Evolutionary conservation across 495 filamentous ascomycete genomes (phyloP).

Genomic region (Aeminium ludgeri): DNA sequence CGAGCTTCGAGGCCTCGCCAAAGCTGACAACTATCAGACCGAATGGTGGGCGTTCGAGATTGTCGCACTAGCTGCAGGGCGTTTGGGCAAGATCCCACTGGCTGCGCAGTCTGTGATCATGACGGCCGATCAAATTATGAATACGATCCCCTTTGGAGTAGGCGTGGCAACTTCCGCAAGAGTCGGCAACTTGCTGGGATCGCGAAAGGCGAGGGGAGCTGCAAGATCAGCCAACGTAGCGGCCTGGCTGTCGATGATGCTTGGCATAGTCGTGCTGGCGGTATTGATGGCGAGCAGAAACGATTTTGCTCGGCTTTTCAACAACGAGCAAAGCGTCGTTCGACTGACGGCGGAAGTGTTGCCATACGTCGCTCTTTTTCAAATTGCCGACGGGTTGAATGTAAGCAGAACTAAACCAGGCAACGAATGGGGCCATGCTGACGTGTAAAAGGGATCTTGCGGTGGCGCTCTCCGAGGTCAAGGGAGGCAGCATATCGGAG

Average conservation of each 20-base stretch:
- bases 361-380: slow-evolving; percentile 83
- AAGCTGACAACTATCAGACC: not conserved
- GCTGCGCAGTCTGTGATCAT: slow-evolving; percentile 87
- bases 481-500: slow-evolving; percentile 79
- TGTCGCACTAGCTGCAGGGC: slow-evolving; percentile 74
- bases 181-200: slow-evolving; percentile 70
- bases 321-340: slow-evolving; percentile 61
- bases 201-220: slow-evolving; percentile 49
- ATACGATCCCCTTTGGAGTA: slow-evolving; percentile 82
- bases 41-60: slow-evolving; percentile 98
- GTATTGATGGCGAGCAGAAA: slow-evolving; percentile 58
- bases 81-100: slow-evolving; percentile 64
- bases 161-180: slow-evolving; percentile 69
- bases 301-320: slow-evolving; percentile 70
- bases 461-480: slow-evolving; percentile 70
- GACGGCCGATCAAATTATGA: slow-evolving; percentile 85
- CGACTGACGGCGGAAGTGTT: slow-evolving; percentile 63
- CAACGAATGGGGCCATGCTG: too few species aligned
- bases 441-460: slow-evolving; percentile 28
- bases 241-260: slow-evolving; percentile 52
- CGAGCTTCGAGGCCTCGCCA: not conserved
- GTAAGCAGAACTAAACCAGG: too few species aligned
- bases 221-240: slow-evolving; percentile 60
- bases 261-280: slow-evolving; percentile 52
- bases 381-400: slow-evolving; percentile 82